Conservation (phyloP, 176 grass and related monocot genomes). For the Carex pumila region DNA sequence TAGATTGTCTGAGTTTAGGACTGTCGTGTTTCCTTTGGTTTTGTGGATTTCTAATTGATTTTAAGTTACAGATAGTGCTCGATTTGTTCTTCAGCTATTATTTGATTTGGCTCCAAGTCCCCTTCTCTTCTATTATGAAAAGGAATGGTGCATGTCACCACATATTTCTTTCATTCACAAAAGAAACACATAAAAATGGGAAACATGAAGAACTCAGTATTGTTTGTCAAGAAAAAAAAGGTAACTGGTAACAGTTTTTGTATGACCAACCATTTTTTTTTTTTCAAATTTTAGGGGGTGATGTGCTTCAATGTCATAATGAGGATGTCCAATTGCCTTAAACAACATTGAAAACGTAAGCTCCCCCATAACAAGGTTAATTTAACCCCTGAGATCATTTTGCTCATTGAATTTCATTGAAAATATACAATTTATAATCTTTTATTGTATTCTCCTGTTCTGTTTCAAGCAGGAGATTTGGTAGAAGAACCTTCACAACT, state of each 20-base stretch:
- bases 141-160: not conserved
- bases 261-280: not conserved
- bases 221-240: not conserved
- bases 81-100: not conserved
- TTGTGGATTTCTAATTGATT: not conserved
- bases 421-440: not conserved
- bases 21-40: not conserved
- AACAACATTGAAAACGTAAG: constrained; percentile 35
- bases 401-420: not conserved
- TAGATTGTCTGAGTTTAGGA: not conserved
- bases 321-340: constrained; percentile 35
- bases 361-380: constrained; percentile 14
- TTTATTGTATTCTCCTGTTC: not conserved
- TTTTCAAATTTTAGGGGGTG: not conserved
- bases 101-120: not conserved
- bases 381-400: not conserved
- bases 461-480: constrained; percentile 31
- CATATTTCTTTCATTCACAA: not conserved
- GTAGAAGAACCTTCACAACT: constrained; percentile 40
- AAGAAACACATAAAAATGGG: not conserved
- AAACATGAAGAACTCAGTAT: not conserved
- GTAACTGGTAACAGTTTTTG: too few species aligned
- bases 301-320: constrained; percentile 39
- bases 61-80: not conserved
- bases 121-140: too few species aligned